Evolutionary conservation across 768 basidiomycete genomes (phyloP), one percentile per base, ranked within the genome.

Genomic region (Tylopilus sp.): DNA sequence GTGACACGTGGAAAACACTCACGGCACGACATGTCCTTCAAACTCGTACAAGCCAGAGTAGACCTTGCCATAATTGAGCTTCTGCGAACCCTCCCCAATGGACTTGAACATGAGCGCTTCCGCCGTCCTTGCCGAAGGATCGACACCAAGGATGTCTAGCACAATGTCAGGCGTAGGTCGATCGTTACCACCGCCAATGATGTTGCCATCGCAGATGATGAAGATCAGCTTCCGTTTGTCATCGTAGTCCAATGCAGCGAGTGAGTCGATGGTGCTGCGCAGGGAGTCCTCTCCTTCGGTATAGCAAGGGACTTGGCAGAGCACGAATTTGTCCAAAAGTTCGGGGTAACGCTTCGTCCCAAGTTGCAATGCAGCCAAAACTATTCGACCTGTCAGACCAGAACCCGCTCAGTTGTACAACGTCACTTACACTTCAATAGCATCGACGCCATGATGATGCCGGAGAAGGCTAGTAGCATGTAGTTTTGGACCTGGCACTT

Each of bases 11-110:
- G 38, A 40, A 15, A 3, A 2, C 13, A 73, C 79, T 63, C 59
- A 81, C 73, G 83, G 84, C 23, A 85, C 83, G 54, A 85, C 83
- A 48, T 85, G 84, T 17, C 84, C 83, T 54, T 82, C 80, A 50
- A 81, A 85, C 64, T 86, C 85, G 62, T 86, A 86, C 52, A 86
- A 63, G 20, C 83, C 83, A 28, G 84, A 83, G 62, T 85, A 86
- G 23, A 86, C 70, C 60, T 86, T 86, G 26, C 81, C 85, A 57
- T 84, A 85, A 63, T 86, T 86, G 56, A 85, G 73, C 58, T 83
- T 81, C 59, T 78, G 79, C 5, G 81, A 79, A 11, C 84, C 84
- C 54, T 86, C 79, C 9, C 83, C 83, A 39, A 86, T 69, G n/a
- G 80, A 81, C 59, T 81, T 82, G 78, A 85, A 86, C 61, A 82